Evolutionary conservation across 352 stramenopile species (phyloP).

Genomic region (Pythium aquatile): DNA sequence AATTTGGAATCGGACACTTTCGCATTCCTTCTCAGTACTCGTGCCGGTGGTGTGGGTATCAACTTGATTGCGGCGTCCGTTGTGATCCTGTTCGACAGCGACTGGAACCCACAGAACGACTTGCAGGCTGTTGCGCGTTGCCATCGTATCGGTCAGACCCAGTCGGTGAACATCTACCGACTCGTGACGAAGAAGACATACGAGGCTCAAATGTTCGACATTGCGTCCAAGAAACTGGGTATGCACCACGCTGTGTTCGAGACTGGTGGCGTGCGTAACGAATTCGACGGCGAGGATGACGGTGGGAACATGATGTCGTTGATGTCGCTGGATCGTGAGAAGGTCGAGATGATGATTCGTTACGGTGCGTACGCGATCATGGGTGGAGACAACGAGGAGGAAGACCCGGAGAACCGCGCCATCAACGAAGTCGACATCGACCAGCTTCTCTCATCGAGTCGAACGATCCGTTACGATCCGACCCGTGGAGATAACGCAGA

Average conservation of each 20-base stretch:
- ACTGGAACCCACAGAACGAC: slow-evolving; percentile 99
- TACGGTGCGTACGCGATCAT: slow-evolving; percentile 97
- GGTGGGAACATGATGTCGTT: slow-evolving; percentile 90
- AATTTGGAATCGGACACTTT: slow-evolving; percentile 94
- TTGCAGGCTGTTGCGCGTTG: slow-evolving; percentile 97
- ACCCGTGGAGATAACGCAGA: slow-evolving; percentile 49
- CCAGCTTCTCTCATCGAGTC: slow-evolving; percentile 78
- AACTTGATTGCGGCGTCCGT: slow-evolving; percentile 92
- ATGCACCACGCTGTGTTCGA: slow-evolving; percentile 99
- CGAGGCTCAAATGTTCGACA: slow-evolving; percentile 99
- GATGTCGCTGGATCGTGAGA: slow-evolving; percentile 95
- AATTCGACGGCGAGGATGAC: slow-evolving; percentile 94
- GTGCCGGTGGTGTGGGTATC: slow-evolving; percentile 97
- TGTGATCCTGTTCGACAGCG: slow-evolving; percentile 91
- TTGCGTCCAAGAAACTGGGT: slow-evolving; percentile 98
- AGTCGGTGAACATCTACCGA: slow-evolving; percentile 99
- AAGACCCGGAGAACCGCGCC: slow-evolving; percentile 83
- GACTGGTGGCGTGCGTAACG: slow-evolving; percentile 88
- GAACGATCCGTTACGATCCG: slow-evolving; percentile 87
- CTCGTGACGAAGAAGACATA: slow-evolving; percentile 99
- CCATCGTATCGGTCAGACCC: slow-evolving; percentile 99
- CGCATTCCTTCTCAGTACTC: slow-evolving; percentile 95
- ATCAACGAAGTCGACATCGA: slow-evolving; percentile 91
- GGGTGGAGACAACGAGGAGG: slow-evolving; percentile 93
- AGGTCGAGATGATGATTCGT: slow-evolving; percentile 98